Evolutionary conservation across 2,329 filamentous ascomycete species (phyloP).

Genomic region (Coniochaeta ligniaria): DNA sequence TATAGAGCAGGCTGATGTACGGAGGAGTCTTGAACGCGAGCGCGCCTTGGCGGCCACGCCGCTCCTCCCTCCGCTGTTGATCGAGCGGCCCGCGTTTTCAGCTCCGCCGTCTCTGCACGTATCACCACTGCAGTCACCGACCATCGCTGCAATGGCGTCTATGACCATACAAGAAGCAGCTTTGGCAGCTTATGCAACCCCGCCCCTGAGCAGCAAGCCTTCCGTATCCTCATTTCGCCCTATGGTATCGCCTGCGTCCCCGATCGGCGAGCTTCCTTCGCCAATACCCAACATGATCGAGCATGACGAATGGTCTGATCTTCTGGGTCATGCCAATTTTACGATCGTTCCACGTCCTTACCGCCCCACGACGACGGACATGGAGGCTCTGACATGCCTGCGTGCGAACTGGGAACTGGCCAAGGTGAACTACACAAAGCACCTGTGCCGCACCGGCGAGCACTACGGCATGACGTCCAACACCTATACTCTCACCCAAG

Average conservation of each 20-base stretch:
- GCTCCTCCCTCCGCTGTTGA: constrained; percentile 74
- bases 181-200: constrained; percentile 41
- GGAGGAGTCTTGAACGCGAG: constrained; percentile 48
- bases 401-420: constrained; percentile 78
- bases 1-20: constrained; percentile 41
- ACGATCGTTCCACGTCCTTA: constrained; percentile 81
- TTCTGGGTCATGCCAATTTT: constrained; percentile 89
- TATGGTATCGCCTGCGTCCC: constrained; percentile 53
- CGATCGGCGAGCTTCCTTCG: constrained; percentile 35
- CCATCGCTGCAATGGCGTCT: constrained; percentile 52
- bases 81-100: constrained; percentile 39
- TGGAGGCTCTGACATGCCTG: constrained; percentile 52
- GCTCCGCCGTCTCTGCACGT: constrained; percentile 49
- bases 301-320: constrained; percentile 74
- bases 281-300: constrained; percentile 60
- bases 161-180: constrained; percentile 27
- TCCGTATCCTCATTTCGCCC: constrained; percentile 68
- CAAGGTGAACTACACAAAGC: constrained; percentile 80
- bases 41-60: constrained; percentile 68
- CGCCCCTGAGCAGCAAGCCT: constrained; percentile 68
- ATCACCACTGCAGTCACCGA: constrained; percentile 82
- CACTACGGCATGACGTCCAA: constrained; percentile 88
- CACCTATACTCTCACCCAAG: constrained; percentile 76
- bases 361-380: constrained; percentile 52
- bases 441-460: constrained; percentile 79